Evolutionary conservation across 768 basidiomycete species (phyloP).

Genomic region (Tephrocybe sp.): DNA sequence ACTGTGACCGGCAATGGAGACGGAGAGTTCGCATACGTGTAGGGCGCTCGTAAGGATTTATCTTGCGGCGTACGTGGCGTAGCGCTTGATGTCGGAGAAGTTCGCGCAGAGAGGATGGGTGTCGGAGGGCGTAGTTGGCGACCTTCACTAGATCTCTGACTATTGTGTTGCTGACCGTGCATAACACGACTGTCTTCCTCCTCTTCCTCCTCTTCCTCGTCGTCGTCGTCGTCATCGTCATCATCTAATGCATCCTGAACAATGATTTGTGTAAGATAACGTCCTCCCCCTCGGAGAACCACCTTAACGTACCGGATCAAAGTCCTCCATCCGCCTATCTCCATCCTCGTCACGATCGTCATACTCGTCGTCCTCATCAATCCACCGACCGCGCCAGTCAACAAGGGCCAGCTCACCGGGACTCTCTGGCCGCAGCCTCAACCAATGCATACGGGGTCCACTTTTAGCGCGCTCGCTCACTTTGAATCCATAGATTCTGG

Average conservation of each 20-base stretch:
- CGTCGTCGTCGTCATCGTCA: constrained; percentile 62
- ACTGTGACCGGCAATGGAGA: constrained; percentile 27
- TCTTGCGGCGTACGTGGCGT: constrained; percentile 50
- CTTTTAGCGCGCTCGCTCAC: constrained; percentile 94
- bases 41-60: constrained; percentile 22
- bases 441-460: constrained; percentile 97
- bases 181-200: constrained; percentile 29
- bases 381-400: constrained; percentile 91
- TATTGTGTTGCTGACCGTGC: constrained; percentile 27
- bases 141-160: constrained; percentile 32
- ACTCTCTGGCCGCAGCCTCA: constrained; percentile 82
- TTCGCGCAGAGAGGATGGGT: constrained; percentile 46
- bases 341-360: constrained; percentile 70
- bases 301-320: constrained; percentile 65
- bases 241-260: constrained; percentile 45
- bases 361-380: constrained; percentile 59
- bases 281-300: no score
- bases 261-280: no score
- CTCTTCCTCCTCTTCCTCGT: constrained; percentile 59
- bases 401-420: constrained; percentile 82
- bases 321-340: constrained; percentile 84
- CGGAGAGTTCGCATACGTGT: constrained; percentile 28
- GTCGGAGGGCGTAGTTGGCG: constrained; percentile 33
- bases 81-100: constrained; percentile 50
- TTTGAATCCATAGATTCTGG: constrained; percentile 96